Evolutionary conservation across 2,329 filamentous ascomycete genomes (phyloP), one percentile per base, ranked within the genome.

Genomic region (Cladophialophora immunda): DNA sequence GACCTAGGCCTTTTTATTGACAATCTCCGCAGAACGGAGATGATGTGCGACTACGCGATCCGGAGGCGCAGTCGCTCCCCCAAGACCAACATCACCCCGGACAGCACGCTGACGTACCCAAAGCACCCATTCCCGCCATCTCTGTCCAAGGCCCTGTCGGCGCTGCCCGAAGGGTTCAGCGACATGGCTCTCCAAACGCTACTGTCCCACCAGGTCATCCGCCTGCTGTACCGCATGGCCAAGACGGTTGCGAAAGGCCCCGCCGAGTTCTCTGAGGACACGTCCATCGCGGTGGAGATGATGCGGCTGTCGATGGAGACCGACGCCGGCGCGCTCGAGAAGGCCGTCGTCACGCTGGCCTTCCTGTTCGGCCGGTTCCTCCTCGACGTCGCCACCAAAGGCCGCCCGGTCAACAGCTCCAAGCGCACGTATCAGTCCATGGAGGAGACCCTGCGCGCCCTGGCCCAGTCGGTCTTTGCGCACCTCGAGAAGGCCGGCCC

Each of bases 21-120:
- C 53, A n/a, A 25, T 22, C 11, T 15, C 5, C 3, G 29, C 32
- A 63, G 60, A 13, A 63, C 52, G 4, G 60, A 63, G 36, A 63
- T 63, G 60, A 63, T 63, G 60, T 63, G 53, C n/a, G 60, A 63
- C 36, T 63, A 56, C 22, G 62, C 62, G 22, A 55, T 64, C 38
- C 38, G 41, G 38, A 38, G 62, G 17, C 54, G 36, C 30, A 19
- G 19, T 22, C 38, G 62, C 54, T 58, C 62, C 15, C 47, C 62
- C 17, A 38, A 55, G 38, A 58, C 62, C 19, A 58, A 52, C 29
- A 56, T 55, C 62, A 55, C 62, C 6, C 47, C 54, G 5, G 38
- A 50, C 38, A 52, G 36, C 27, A 41, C 29, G 29, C 38, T 66
- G n/a, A 41, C 25, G 25, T 68, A 68, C 36, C 66, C 66, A 6